Percentiles rank a stretch among this genome's conserved stretches.
These are phyloP conservation scores for Colletotrichum phormii DNA, from an alignment of 2,329 filamentous ascomycete genomes.

Conservation along the genomic window DNA sequence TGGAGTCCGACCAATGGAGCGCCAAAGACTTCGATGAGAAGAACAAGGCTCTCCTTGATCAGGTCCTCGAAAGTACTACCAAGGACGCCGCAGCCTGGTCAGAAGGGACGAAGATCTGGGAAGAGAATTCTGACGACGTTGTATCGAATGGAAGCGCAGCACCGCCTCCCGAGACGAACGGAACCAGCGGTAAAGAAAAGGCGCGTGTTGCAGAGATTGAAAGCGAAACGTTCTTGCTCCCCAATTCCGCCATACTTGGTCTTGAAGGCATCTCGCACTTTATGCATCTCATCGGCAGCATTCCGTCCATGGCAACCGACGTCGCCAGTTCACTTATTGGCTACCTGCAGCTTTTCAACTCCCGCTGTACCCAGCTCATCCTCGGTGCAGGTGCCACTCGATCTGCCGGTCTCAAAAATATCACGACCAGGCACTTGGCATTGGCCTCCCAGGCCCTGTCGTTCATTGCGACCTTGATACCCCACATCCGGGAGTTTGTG, in stretches of 20 bases:
- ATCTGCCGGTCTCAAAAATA: constrained; percentile 92
- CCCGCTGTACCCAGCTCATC: constrained; percentile 94
- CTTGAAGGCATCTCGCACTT: constrained; percentile 86
- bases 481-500: constrained; percentile 91
- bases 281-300: constrained; percentile 83
- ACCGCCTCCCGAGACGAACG: constrained; percentile 57
- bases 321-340: constrained; percentile 83
- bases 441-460: constrained; percentile 89
- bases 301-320: constrained; percentile 90
- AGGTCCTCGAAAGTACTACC: constrained; percentile 77
- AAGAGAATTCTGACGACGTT: constrained; percentile 41
- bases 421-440: constrained; percentile 94
- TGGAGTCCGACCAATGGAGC: constrained; percentile 86
- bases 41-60: constrained; percentile 69
- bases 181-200: constrained; percentile 68
- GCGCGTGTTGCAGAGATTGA: constrained; percentile 82
- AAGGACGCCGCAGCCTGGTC: constrained; percentile 77
- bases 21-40: constrained; percentile 78
- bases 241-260: constrained; percentile 84
- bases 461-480: constrained; percentile 88
- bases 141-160: constrained; percentile 37
- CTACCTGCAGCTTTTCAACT: constrained; percentile 94
- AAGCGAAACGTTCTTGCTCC: constrained; percentile 85
- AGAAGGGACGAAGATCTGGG: constrained; percentile 69
- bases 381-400: constrained; percentile 92